Base-by-base conservation (phyloP, 768 basidiomycete genomes). In the Candolleomyces eurysporus region DNA sequence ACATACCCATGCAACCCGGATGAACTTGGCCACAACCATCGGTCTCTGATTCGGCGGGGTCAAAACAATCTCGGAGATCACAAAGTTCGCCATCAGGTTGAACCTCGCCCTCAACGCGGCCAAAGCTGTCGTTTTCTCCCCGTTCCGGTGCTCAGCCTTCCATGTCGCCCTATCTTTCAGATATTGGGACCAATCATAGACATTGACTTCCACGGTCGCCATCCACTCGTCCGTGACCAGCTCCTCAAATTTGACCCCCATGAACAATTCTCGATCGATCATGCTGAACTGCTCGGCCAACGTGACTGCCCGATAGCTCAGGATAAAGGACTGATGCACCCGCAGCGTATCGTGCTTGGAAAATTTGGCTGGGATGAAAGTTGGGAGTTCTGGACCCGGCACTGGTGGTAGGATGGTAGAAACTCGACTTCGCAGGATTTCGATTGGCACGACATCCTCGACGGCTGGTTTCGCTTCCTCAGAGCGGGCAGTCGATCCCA, bases 181-280 rank as follows among this genome's bases (percentile, higher is more conserved):
- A 68, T 89, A 95, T 65, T 85, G 84, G 14, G 82, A 80, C 95
- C 94, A 96, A 71, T 96, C 94, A 17, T 91, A 79, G 21, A 91
- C 82, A 65, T 91, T 82, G 11, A 84, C 81, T 58, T 85, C 88
- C 59, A 84, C 79, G 52, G 82, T 80, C 10, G 79, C 78, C 71
- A 82, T 79, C 88, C 88, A 90, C 43, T 90, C 86, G 53, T 85
- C 83, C 62, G 86, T 79, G 43, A 93, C 86, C n/a, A 94, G 79
- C 67, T 96, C 94, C 68, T 95, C 92, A 68, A 94, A 94, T 66
- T 88, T 89, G 71, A 96, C 82, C 13, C 84, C 83, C 72, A 91
- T 86, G 71, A 94, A 92, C 58, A 96, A 75, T 66, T 96, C 94
- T 22, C 91, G 83, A 64, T 96, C 94, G 64, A 96, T 93, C 82